phyloP scores from a whole-genome alignment of 257 asterid species.

The Gentiana macrophylla region DNA sequence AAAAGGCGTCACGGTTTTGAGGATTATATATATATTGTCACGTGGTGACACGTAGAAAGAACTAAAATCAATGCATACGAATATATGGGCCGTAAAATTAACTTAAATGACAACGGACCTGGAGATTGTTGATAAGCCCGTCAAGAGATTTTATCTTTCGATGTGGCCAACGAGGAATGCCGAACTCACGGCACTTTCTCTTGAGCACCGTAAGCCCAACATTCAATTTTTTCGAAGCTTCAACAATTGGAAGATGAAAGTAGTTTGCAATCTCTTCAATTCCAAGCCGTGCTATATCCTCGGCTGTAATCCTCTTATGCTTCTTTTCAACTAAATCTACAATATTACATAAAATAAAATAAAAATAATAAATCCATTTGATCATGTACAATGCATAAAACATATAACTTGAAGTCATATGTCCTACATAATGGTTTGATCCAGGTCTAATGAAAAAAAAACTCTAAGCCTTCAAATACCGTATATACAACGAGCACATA shows the following conservation, averaged over 20 bases:
- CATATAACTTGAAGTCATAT: no score
- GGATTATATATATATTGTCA: neutral
- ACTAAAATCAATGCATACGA: neutral
- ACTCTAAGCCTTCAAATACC: no score
- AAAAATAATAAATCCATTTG: no score
- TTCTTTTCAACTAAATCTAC: slow-evolving; percentile 13
- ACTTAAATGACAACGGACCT: slow-evolving; percentile 10
- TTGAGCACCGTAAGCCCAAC: slow-evolving; percentile 28
- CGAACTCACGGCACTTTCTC: slow-evolving; percentile 30
- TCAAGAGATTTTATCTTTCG: slow-evolving; percentile 26
- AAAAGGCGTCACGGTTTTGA: neutral
- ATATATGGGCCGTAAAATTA: no score
- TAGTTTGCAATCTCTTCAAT: slow-evolving; percentile 26
- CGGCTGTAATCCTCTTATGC: slow-evolving; percentile 18
- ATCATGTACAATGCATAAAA: no score
- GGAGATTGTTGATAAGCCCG: slow-evolving; percentile 25
- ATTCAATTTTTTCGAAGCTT: slow-evolving; percentile 21
- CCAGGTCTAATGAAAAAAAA: no score
- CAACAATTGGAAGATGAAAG: slow-evolving; percentile 22
- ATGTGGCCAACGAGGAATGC: slow-evolving; percentile 32
- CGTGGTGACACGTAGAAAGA: neutral
- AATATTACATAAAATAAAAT: neutral
- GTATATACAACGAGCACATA: no score
- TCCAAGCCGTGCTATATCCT: slow-evolving; percentile 21
- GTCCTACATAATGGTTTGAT: no score